phyloP scores from a whole-genome alignment of 805 yeast species.

The Alloascoidea africana region DNA sequence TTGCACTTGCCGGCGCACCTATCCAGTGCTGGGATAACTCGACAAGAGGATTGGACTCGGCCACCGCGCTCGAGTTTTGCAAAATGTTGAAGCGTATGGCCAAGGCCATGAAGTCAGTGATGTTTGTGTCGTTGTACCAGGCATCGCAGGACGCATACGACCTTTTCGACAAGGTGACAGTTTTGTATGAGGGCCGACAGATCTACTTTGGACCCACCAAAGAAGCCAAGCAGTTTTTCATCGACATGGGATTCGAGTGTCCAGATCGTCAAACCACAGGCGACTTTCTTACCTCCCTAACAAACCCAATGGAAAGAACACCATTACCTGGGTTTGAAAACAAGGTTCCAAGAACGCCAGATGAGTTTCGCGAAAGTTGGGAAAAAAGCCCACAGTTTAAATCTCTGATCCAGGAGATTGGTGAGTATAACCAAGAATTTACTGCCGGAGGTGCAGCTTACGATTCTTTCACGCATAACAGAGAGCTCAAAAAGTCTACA shows the following conservation, averaged over 20 bases:
- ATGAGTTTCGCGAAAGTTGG: conserved; percentile 39
- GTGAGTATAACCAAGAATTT: conserved; percentile 14
- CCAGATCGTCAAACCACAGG: conserved; percentile 46
- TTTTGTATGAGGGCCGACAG: conserved; percentile 46
- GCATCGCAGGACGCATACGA: conserved; percentile 52
- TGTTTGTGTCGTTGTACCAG: conserved; percentile 52
- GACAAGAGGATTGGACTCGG: conserved; percentile 56
- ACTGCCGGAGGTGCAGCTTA: conserved; percentile 12
- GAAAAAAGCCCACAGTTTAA: conserved; percentile 26
- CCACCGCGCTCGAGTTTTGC: conserved; percentile 53
- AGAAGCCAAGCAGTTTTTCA: conserved; percentile 33
- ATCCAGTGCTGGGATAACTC: conserved; percentile 56
- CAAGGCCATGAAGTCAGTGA: conserved; percentile 37
- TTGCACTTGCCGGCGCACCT: conserved; percentile 33
- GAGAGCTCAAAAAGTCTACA: conserved; percentile 13
- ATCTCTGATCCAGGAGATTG: conserved; percentile 26
- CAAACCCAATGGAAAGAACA: conserved; percentile 36
- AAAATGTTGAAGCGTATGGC: conserved; percentile 46
- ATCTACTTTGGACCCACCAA: conserved; percentile 41
- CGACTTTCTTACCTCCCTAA: conserved; percentile 39
- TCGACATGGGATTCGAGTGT: conserved; percentile 39
- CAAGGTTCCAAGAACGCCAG: conserved; percentile 35
- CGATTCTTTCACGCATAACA: conserved; percentile 16
- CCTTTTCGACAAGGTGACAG: conserved; percentile 44
- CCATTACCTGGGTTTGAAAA: conserved; percentile 26